Percentiles rank a stretch among this genome's conserved stretches.
Conservation (phyloP, 176 grass and related monocot genomes). For the Cenchrus purpureus region DNA sequence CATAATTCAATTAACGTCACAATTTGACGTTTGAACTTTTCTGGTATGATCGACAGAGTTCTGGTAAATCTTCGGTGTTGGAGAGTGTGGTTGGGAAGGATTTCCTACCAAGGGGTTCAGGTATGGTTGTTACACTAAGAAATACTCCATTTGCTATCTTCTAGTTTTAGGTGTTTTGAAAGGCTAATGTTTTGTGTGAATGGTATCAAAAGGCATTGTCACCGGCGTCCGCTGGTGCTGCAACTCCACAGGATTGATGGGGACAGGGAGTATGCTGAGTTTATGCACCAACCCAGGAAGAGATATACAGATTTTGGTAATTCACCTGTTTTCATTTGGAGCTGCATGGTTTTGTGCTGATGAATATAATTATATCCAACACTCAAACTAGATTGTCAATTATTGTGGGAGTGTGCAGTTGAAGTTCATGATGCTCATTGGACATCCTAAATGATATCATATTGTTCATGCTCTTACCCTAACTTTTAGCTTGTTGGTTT, state of each 20-base stretch:
- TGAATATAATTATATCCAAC: background rate
- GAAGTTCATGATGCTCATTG: background rate
- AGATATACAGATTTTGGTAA: conserved; percentile 96
- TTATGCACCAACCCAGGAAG: conserved; percentile 96
- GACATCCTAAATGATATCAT: background rate
- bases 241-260: conserved; percentile 95
- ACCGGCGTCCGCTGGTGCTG: conserved; percentile 90
- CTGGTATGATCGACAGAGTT: conserved; percentile 59
- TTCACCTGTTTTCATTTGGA: background rate
- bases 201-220: conserved; percentile 77
- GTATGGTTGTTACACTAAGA: conserved; percentile 47
- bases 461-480: conserved; percentile 13
- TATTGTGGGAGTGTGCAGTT: background rate
- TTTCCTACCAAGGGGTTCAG: conserved; percentile 96
- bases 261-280: conserved; percentile 90
- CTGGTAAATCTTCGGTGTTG: conserved; percentile 97
- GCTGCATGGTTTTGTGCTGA: conserved; percentile 3
- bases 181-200: conserved; percentile 2
- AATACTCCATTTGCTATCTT: background rate
- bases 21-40: conserved; percentile 35
- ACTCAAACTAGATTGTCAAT: background rate
- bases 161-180: background rate
- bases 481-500: conserved; percentile 15
- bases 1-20: background rate
- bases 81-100: conserved; percentile 98